Evolutionary conservation across 345 rosid genomes (phyloP), one percentile per base, ranked within the genome.

Genomic region (Eucalyptus victrix): DNA sequence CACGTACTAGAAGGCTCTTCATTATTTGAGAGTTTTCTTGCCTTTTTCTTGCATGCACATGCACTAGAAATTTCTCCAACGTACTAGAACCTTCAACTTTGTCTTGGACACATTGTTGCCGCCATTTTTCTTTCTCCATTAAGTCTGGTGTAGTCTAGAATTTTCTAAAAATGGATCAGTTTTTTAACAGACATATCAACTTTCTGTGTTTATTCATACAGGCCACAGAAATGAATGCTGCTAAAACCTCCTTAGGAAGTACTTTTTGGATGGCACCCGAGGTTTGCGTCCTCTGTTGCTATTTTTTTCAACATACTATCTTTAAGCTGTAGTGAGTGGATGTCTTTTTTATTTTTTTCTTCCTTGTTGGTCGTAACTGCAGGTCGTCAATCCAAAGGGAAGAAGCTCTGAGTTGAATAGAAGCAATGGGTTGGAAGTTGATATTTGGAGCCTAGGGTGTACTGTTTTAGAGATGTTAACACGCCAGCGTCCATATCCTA

Each of bases 181-280:
- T n/a, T n/a, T n/a, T n/a, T n/a, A n/a, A n/a, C n/a, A n/a, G n/a
- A n/a, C 88, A 49, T 65, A 40, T 86, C 4, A 49, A 60, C 47
- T 62, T 88, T 42, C 40, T 21, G 26, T 21, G n/a, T 49, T 21
- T 12, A 45, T 11, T 14, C 5, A 47, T 28, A 37, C 89, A 89
- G 90, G 85, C 62, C 23, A 86, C 40, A 1, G 67, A 92, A 91
- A 65, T 14, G 19, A 65, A n/a, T 65, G 96, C 96, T 92, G 96
- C 93, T 42, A 94, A 94, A 93, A 94, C 98, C 80, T 94, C 92
- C 95, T 93, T 91, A 90, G 98, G 98, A 87, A 95, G 97, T 88
- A 92, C 96, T 88, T 93, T 95, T 86, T 97, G 99, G 99, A 97
- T 96, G 99, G 99, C 99, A 62, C 99, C 99, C 34, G 98, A 97